Evolutionary conservation across 1,284 basidiomycete species (phyloP).

Genomic region (Leccinum fuscescens): DNA sequence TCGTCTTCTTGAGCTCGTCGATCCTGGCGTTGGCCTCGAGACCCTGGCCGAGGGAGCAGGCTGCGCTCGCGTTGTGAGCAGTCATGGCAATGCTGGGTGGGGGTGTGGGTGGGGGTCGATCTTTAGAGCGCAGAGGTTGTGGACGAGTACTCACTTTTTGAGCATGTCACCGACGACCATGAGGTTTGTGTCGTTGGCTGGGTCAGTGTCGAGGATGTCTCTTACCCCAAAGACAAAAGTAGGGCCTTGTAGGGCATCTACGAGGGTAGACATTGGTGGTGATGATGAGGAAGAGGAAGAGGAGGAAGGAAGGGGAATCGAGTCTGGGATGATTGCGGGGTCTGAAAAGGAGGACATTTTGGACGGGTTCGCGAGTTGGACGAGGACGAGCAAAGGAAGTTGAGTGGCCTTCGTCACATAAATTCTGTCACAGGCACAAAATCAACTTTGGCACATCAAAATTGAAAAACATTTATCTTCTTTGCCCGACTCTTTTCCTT

Average conservation of each 20-base stretch:
- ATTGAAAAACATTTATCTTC: conserved; percentile 30
- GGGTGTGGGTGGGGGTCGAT: not conserved
- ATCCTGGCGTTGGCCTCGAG: conserved; percentile 45
- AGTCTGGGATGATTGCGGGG: conserved; percentile 26
- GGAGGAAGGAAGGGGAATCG: conserved; percentile 29
- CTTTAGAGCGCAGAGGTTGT: not conserved
- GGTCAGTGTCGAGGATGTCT: conserved; percentile 18
- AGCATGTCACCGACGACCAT: conserved; percentile 35
- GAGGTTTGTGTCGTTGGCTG: conserved; percentile 27
- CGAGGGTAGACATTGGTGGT: conserved; percentile 24
- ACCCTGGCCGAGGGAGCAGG: conserved; percentile 47
- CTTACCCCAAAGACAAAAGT: not conserved
- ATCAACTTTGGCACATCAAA: conserved; percentile 24
- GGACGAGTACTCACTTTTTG: conserved; percentile 27
- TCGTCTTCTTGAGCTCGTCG: conserved; percentile 47
- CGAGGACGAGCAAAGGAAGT: conserved; percentile 22
- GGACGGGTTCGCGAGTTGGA: not conserved
- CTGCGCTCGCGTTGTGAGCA: conserved; percentile 47
- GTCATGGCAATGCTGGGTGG: conserved; percentile 45
- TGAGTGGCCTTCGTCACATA: conserved; percentile 26
- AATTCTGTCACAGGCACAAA: conserved; percentile 39
- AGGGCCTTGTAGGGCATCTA: not conserved
- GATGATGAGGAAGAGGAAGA: conserved; percentile 29
- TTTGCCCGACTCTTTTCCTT: conserved; percentile 21
- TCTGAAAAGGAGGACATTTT: not conserved